These are phyloP conservation scores for Phytophthora rubi DNA, from an alignment of 352 stramenopile genomes.

Conservation along the genomic window DNA sequence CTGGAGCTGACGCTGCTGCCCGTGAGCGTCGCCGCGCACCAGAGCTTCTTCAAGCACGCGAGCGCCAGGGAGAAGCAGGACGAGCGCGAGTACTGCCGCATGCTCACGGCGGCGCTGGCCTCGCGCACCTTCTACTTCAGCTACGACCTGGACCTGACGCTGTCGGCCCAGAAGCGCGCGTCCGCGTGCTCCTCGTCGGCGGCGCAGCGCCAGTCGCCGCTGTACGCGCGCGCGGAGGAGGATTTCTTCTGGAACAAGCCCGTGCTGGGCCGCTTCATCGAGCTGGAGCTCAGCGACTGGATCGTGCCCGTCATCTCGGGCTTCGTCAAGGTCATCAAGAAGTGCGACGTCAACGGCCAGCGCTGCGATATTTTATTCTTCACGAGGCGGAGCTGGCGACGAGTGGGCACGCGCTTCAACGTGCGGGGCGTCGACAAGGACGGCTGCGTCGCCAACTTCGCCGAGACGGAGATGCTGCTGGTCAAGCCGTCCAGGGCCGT, in stretches of 20 bases:
- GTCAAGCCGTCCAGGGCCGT: slow-evolving; percentile 45
- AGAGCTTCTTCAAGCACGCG: slow-evolving; percentile 61
- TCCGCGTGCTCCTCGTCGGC: slow-evolving; percentile 25
- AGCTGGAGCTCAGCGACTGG: slow-evolving; percentile 71
- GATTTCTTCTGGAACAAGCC: slow-evolving; percentile 95
- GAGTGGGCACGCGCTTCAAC: slow-evolving; percentile 92
- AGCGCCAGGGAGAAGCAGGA: slow-evolving; percentile 55
- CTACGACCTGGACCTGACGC: slow-evolving; percentile 78
- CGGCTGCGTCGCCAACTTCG: slow-evolving; percentile 95
- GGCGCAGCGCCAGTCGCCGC: slow-evolving; percentile 30
- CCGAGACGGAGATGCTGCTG: slow-evolving; percentile 94
- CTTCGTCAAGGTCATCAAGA: slow-evolving; percentile 65
- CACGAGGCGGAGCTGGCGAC: slow-evolving; percentile 73
- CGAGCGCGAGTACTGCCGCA: slow-evolving; percentile 63
- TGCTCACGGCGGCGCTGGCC: slow-evolving; percentile 61
- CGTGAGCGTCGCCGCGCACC: slow-evolving; percentile 58
- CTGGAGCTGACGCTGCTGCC: slow-evolving; percentile 63
- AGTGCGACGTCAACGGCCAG: slow-evolving; percentile 54
- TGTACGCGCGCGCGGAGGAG: slow-evolving; percentile 74
- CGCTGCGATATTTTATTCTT: slow-evolving; percentile 83
- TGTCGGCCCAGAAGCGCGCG: slow-evolving; percentile 72
- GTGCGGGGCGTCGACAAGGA: slow-evolving; percentile 90
- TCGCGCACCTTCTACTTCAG: slow-evolving; percentile 77
- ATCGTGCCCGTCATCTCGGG: slow-evolving; percentile 82
- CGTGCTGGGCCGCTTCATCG: slow-evolving; percentile 56